A percentile compares a stretch with the other conserved stretches of the same genome.
phyloP scores from a whole-genome alignment of 2,329 filamentous ascomycete genomes.

The Sporothrix globosa region DNA sequence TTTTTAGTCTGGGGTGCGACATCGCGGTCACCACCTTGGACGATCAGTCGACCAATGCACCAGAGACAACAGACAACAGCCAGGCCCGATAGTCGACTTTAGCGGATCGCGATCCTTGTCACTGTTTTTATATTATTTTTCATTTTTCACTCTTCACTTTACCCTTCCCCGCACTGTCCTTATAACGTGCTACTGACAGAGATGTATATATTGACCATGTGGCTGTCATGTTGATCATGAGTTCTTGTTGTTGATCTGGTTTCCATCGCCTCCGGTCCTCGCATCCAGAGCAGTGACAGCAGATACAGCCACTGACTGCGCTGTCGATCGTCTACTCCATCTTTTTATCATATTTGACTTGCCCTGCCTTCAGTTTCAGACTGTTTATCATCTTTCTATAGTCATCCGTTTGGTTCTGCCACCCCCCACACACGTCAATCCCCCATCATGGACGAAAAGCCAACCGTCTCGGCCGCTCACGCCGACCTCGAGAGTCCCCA shows the following conservation, averaged over 20 bases:
- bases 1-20: slow-evolving; percentile 14
- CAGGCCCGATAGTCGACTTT: neutral
- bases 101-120: slow-evolving; percentile 6
- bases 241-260: neutral
- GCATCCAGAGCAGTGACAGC: slow-evolving; percentile 9
- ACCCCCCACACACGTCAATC: neutral
- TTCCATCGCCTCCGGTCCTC: neutral
- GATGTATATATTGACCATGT: slow-evolving; percentile 27
- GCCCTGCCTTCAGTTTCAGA: neutral
- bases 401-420: neutral
- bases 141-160: neutral
- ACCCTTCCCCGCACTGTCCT: neutral
- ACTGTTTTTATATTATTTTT: neutral
- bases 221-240: slow-evolving; percentile 22
- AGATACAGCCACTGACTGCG: neutral
- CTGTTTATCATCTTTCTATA: neutral
- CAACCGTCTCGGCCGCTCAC: neutral
- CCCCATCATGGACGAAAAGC: slow-evolving; percentile 15
- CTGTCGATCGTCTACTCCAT: neutral
- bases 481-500: neutral
- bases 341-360: neutral
- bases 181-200: neutral
- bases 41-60: slow-evolving; percentile 4
- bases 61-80: neutral
- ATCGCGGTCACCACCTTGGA: slow-evolving; percentile 22